phyloP scores from a whole-genome alignment of 1,139 yeast species.

The Kodamaea anthophila region DNA sequence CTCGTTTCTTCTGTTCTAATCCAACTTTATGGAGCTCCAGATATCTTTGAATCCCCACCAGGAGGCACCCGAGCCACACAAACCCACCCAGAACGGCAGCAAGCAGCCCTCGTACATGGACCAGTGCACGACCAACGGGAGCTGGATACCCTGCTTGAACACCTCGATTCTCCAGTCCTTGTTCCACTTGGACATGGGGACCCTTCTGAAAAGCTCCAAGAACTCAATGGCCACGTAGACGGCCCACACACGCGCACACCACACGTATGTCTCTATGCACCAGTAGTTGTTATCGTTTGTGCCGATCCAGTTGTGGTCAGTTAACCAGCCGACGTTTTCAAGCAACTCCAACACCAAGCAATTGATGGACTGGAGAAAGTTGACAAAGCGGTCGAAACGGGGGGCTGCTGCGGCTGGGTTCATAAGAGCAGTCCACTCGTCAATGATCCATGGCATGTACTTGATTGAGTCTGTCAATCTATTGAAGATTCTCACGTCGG shows the following conservation, averaged over 20 bases:
- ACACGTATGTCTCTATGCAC: slow-evolving; percentile 40
- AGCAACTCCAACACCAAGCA: slow-evolving; percentile 43
- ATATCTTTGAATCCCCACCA: slow-evolving; percentile 40
- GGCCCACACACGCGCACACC: slow-evolving; percentile 58
- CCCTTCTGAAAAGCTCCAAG: slow-evolving; percentile 37
- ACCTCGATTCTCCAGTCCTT: slow-evolving; percentile 30
- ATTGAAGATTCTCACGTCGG: slow-evolving; percentile 51
- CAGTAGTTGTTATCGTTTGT: slow-evolving; percentile 39
- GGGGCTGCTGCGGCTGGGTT: slow-evolving; percentile 24
- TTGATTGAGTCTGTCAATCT: slow-evolving; percentile 48
- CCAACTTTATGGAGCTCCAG: slow-evolving; percentile 34
- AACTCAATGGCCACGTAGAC: slow-evolving; percentile 44
- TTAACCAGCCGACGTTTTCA: slow-evolving; percentile 54
- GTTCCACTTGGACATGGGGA: slow-evolving; percentile 34
- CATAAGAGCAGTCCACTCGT: slow-evolving; percentile 28
- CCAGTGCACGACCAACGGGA: slow-evolving; percentile 58
- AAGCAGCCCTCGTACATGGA: slow-evolving; percentile 50
- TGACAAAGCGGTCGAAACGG: slow-evolving; percentile 28
- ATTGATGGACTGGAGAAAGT: slow-evolving; percentile 37
- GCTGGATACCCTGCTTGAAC: slow-evolving; percentile 39
- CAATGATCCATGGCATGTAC: slow-evolving; percentile 45
- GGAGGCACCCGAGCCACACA: slow-evolving; percentile 43
- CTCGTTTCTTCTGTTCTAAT: slow-evolving; percentile 5
- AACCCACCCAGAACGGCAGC: slow-evolving; percentile 46
- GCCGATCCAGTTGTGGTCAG: slow-evolving; percentile 50